Percentiles rank a stretch among this genome's conserved stretches.
These are phyloP conservation scores for Entophlyctis helioformis DNA, from an alignment of 192 early-diverging fungal species.

Conservation along the genomic window DNA sequence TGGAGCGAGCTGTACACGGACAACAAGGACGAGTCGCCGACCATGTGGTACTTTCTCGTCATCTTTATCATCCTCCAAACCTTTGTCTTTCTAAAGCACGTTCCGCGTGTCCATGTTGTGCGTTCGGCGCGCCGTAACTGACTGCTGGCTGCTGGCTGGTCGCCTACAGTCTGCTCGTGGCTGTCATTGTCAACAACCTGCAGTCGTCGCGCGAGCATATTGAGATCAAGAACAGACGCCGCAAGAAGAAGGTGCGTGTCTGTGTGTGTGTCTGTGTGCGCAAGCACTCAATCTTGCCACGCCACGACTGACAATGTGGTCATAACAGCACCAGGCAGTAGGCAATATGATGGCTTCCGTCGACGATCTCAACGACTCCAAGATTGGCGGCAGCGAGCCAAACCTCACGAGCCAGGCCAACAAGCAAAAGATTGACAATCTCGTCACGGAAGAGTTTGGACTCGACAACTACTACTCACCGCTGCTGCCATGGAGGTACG, in stretches of 20 bases:
- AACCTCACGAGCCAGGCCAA: not conserved
- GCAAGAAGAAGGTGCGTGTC: no score
- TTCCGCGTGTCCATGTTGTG: no score
- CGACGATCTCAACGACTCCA: no score
- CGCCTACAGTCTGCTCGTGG: slow-evolving; percentile 20
- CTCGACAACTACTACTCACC: slow-evolving; percentile 25
- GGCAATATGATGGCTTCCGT: no score
- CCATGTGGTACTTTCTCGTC: slow-evolving; percentile 16
- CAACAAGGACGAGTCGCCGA: slow-evolving; percentile 11
- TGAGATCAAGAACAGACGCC: slow-evolving; percentile 1
- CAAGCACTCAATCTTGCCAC: no score
- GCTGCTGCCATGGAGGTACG: slow-evolving; percentile 11
- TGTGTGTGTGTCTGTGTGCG: no score
- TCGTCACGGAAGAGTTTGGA: slow-evolving; percentile 10
- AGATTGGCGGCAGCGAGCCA: no score
- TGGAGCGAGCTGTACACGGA: slow-evolving; percentile 23
- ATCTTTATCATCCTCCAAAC: slow-evolving; percentile 20
- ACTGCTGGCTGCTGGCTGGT: not conserved
- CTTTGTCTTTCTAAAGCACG: slow-evolving; percentile 29
- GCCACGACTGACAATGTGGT: no score
- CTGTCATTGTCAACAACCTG: slow-evolving; percentile 34
- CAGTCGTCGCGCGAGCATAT: slow-evolving; percentile 7
- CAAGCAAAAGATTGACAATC: slow-evolving; percentile 2
- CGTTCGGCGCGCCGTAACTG: no score
- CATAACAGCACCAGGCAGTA: no score